These are phyloP conservation scores for Melampsora larici-populina DNA, from an alignment of 1,284 basidiomycete genomes.

Conservation along the genomic window DNA sequence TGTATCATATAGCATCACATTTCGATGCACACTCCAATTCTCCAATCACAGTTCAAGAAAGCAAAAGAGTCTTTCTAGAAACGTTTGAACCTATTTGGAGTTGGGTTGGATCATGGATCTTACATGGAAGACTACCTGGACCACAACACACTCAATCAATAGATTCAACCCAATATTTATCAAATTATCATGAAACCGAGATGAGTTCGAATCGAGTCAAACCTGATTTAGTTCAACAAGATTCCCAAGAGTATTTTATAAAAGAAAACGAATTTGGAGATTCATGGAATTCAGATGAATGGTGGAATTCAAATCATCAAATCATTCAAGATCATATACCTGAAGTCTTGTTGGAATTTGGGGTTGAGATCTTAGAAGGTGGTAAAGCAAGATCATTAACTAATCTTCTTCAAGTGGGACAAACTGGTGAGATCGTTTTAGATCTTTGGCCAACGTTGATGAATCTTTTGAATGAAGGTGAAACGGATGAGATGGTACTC, in stretches of 20 bases:
- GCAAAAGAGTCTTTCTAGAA: constrained; percentile 17
- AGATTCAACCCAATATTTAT: neutral
- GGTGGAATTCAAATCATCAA: constrained; percentile 24
- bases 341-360: constrained; percentile 19
- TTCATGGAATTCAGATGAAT: neutral
- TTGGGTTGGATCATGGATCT: constrained; percentile 29
- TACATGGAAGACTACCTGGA: constrained; percentile 31
- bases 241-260: constrained; percentile 26
- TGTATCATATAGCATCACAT: constrained; percentile 15
- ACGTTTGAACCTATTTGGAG: constrained; percentile 28
- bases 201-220: too few species aligned
- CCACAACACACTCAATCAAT: neutral
- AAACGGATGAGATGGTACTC: too few species aligned
- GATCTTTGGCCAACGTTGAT: too few species aligned
- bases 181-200: too few species aligned
- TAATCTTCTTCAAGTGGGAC: neutral
- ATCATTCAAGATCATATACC: constrained; percentile 12
- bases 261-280: neutral
- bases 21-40: constrained; percentile 25
- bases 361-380: constrained; percentile 17
- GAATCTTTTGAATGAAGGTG: too few species aligned
- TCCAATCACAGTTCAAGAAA: constrained; percentile 3
- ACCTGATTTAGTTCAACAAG: neutral
- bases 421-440: too few species aligned
- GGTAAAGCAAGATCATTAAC: constrained; percentile 30